Base-by-base conservation (phyloP, 1,284 basidiomycete species). In the Microstroma glucosiphilum region DNA sequence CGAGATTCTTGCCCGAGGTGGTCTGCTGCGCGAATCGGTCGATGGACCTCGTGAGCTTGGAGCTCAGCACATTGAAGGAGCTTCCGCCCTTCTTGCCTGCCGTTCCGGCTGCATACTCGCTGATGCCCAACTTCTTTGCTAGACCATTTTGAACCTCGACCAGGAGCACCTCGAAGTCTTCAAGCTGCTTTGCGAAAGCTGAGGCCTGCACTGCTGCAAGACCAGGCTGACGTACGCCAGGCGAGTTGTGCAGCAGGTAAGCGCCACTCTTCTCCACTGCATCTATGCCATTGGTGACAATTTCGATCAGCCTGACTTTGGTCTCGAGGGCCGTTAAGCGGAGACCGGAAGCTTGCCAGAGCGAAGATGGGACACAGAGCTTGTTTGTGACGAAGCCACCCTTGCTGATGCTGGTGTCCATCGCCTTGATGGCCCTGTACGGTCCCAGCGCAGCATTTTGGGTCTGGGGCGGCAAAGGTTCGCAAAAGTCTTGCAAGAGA, bases 321-420 rank as follows among this genome's bases (percentile, higher is more conserved):
- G 91, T 89, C 56, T 87, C 85, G 41, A 92, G 76, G 70, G 89
- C 89, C 13, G 82, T 82, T 54, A 94, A 83, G 79, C 92, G 92
- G 40, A 88, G 88, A 40, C 91, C 90, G 21, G 87, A 86, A 75
- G 90, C 89, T 21, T 67, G 64, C 94, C 94, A 98, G 11, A 94
- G 87, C 66, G 89, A 88, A 55, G 88, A 85, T 6, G 92, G 89
- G 21, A 97, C 87, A 79, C 92, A 93, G 64, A 98, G 82, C 49
- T 87, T 85, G 26, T 87, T 86, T 0, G 91, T 94, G 61, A 97
- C 82, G 78, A 94, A 96, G 13, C 89, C 90, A 12, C 93, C 93
- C 0, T 42, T 40, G 1, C 25, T 13, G 17, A 73, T 70, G 46
- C 63, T 67, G 8, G 23, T n/a, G 11, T 59, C 61, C 11, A 73